These are phyloP conservation scores for Rhizopus sp. DNA, from an alignment of 371 early-diverging fungal species.

Conservation along the genomic window DNA sequence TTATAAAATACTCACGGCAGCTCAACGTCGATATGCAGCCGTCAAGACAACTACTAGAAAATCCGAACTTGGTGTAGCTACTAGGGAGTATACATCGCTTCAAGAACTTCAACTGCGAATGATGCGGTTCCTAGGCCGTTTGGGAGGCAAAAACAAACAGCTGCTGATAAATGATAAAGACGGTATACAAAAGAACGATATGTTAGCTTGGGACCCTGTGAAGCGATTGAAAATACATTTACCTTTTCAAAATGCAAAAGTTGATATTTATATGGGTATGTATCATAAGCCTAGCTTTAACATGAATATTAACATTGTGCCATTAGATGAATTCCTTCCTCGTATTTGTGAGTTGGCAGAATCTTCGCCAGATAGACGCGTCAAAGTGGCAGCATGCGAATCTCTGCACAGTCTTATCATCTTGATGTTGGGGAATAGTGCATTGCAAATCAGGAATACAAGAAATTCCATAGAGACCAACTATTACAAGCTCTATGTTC, in stretches of 20 bases:
- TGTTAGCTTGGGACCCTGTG: constrained; percentile 66
- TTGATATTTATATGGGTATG: constrained; percentile 67
- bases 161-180: constrained; percentile 32
- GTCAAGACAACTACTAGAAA: constrained; percentile 16
- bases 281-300: not conserved
- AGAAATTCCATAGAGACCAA: constrained; percentile 50
- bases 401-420: constrained; percentile 72
- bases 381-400: constrained; percentile 79
- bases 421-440: constrained; percentile 74
- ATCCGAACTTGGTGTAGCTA: constrained; percentile 22
- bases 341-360: constrained; percentile 76
- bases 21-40: constrained; percentile 14
- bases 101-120: constrained; percentile 64
- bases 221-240: constrained; percentile 54
- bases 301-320: not conserved
- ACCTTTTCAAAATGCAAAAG: constrained; percentile 69
- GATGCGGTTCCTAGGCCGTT: constrained; percentile 64
- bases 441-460: constrained; percentile 49
- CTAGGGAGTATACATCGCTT: constrained; percentile 17
- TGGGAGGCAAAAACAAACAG: constrained; percentile 65
- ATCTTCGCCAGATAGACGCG: constrained; percentile 71
- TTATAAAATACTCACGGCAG: constrained; percentile 16
- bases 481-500: constrained; percentile 62
- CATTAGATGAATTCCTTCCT: constrained; percentile 72
- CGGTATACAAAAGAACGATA: constrained; percentile 9